phyloP scores from a whole-genome alignment of 176 grass and related monocot species.

The Hordeum vulgare region DNA sequence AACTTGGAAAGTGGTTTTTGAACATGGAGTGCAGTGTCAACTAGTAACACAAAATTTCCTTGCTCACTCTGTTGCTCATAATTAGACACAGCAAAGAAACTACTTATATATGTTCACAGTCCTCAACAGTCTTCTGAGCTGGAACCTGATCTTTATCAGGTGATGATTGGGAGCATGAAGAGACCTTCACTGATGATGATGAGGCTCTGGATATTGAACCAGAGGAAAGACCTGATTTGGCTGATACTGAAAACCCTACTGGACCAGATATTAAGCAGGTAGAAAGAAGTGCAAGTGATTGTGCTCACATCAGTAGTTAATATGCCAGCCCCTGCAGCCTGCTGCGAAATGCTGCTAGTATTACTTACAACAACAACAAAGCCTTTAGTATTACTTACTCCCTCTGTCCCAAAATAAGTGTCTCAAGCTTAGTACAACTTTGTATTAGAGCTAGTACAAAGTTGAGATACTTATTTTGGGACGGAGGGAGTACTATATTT shows the following conservation, averaged over 20 bases:
- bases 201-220: slow-evolving; percentile 64
- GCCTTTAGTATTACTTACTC: too few species aligned
- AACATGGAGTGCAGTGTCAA: background rate
- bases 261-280: slow-evolving; percentile 93
- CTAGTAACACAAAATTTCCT: background rate
- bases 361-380: too few species aligned
- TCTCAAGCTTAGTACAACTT: too few species aligned
- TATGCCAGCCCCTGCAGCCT: background rate
- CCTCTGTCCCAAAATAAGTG: too few species aligned
- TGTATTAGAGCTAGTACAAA: too few species aligned
- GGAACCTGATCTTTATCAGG: slow-evolving; percentile 38
- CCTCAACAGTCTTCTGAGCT: slow-evolving; percentile 18
- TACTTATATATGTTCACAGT: background rate
- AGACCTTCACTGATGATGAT: slow-evolving; percentile 91
- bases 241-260: slow-evolving; percentile 63
- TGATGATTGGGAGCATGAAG: slow-evolving; percentile 95
- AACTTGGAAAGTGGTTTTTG: background rate
- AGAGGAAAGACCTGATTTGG: slow-evolving; percentile 72
- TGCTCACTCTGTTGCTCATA: background rate
- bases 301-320: background rate
- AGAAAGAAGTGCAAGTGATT: background rate
- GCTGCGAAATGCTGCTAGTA: slow-evolving; percentile 10
- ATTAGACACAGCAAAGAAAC: slow-evolving; percentile 13
- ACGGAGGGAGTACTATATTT: too few species aligned
- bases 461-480: too few species aligned